A percentile compares a stretch with the other conserved stretches of the same genome.
These are phyloP conservation scores for Globisporangium iwayamae DNA, from an alignment of 352 stramenopile species.

Conservation along the genomic window DNA sequence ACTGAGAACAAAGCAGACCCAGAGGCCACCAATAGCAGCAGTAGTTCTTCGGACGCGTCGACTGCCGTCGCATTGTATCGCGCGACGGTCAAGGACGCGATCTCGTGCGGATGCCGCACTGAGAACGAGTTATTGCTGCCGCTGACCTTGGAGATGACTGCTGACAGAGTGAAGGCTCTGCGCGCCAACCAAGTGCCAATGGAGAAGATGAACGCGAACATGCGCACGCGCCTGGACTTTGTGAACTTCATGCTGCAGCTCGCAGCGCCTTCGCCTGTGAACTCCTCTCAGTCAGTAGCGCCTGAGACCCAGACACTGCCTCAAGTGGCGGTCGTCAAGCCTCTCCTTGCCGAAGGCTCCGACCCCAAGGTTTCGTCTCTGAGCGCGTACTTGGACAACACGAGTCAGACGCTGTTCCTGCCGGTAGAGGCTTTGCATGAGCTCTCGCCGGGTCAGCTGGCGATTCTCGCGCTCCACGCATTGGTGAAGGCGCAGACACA, in stretches of 20 bases:
- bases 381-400: constrained; percentile 16
- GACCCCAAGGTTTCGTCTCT: background rate
- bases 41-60: background rate
- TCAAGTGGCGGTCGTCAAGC: constrained; percentile 16
- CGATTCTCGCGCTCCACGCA: constrained; percentile 54
- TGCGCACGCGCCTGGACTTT: constrained; percentile 33
- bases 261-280: background rate
- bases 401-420: constrained; percentile 31
- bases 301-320: constrained; percentile 7
- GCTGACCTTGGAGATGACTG: background rate
- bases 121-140: constrained; percentile 2
- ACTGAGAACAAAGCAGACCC: background rate
- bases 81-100: constrained; percentile 8
- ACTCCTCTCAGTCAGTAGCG: background rate
- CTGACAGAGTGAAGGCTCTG: background rate
- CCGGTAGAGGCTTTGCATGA: constrained; percentile 27
- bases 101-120: constrained; percentile 7
- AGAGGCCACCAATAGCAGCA: background rate
- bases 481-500: constrained; percentile 29
- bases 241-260: constrained; percentile 27
- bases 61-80: background rate
- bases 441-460: constrained; percentile 46
- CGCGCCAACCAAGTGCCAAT: background rate
- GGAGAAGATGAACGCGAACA: constrained; percentile 24
- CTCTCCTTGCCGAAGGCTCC: background rate